Evolutionary conservation across 495 filamentous ascomycete genomes (phyloP).

Genomic region (Penicillium salamii): DNA sequence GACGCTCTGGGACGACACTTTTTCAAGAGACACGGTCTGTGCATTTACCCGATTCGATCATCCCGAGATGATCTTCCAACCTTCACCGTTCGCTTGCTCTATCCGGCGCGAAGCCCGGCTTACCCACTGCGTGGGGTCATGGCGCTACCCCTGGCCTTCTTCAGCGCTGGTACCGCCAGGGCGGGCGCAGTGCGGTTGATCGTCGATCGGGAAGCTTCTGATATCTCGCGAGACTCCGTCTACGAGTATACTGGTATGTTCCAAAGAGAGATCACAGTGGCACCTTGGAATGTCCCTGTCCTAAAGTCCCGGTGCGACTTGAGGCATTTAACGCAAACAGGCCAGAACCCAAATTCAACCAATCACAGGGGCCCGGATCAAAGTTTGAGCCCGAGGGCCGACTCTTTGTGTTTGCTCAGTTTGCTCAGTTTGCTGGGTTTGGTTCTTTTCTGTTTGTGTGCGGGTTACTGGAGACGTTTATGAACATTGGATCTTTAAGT

Average conservation of each 20-base stretch:
- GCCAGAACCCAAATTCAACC: not conserved
- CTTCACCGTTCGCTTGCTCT: not conserved
- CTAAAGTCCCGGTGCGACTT: not conserved
- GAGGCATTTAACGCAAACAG: slow-evolving; percentile 10
- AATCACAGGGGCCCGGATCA: not conserved
- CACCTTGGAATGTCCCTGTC: not conserved
- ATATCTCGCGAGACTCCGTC: no score
- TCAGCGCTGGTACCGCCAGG: no score
- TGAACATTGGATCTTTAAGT: no score
- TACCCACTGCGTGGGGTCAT: not conserved
- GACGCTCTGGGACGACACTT: no score
- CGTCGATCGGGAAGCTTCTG: no score
- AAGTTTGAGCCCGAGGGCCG: slow-evolving; percentile 6
- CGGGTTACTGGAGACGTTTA: no score
- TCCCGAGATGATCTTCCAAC: not conserved
- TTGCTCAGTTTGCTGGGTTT: not conserved
- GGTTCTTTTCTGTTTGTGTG: no score
- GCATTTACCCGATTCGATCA: slow-evolving; percentile 29
- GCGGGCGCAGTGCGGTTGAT: no score
- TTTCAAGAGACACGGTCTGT: slow-evolving; percentile 8
- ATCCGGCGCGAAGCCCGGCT: not conserved
- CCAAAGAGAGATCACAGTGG: no score
- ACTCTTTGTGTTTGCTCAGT: slow-evolving; percentile 1
- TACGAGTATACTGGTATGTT: no score
- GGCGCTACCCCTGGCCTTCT: not conserved